These are phyloP conservation scores for Adiantum capillusveneris DNA, from an alignment of 75 land plant genomes.

Conservation along the genomic window DNA sequence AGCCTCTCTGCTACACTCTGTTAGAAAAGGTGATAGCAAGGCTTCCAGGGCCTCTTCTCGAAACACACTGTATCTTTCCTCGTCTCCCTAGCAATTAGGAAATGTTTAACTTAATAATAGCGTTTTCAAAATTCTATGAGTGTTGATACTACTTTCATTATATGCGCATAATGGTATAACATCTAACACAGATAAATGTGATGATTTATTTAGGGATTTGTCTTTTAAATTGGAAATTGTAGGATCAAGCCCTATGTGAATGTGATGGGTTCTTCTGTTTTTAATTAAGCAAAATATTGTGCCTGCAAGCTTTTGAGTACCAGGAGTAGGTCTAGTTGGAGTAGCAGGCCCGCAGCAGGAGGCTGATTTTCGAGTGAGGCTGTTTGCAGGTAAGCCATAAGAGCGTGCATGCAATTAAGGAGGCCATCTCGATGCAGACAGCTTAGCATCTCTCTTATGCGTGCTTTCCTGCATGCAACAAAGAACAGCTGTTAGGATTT, in stretches of 20 bases:
- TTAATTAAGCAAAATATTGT: neutral
- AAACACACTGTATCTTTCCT: neutral
- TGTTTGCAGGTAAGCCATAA: constrained; percentile 1
- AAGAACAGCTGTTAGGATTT: too few species aligned
- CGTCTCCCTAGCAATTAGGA: neutral
- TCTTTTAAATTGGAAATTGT: too few species aligned
- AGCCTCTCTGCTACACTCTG: neutral
- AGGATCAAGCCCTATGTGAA: neutral
- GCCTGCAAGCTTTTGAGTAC: neutral
- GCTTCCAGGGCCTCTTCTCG: constrained; percentile 4
- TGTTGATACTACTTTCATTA: too few species aligned
- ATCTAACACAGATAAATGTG: neutral
- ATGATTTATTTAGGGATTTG: neutral
- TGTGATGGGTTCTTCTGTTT: neutral
- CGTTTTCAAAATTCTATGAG: too few species aligned
- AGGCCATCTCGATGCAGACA: neutral
- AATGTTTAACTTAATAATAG: neutral
- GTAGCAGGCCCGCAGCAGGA: constrained; percentile 1
- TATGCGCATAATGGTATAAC: too few species aligned
- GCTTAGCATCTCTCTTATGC: neutral
- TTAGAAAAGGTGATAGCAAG: neutral
- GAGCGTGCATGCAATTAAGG: constrained; percentile 1
- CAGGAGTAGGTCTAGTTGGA: neutral
- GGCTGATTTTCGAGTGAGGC: neutral
- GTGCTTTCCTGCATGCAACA: neutral